A percentile compares a stretch with the other conserved stretches of the same genome.
Conservation (phyloP, 176 grass and related monocot genomes). For the Cenchrus americanus region DNA sequence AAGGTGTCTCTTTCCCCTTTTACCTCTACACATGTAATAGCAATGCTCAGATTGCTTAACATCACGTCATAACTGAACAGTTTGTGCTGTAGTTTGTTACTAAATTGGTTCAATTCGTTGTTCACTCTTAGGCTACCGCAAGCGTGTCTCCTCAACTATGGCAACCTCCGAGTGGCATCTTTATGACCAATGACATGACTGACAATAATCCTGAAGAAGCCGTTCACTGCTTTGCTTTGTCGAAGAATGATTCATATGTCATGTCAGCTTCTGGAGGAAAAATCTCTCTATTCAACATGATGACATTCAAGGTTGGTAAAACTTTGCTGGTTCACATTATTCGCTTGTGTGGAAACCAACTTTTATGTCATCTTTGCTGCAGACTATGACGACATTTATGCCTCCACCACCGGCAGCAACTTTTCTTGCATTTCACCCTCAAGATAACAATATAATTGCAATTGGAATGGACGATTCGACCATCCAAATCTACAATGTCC, state of each 20-base stretch:
- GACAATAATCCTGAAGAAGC: slow-evolving; percentile 92
- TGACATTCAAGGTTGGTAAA: slow-evolving; percentile 94
- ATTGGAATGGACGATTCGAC: slow-evolving; percentile 99
- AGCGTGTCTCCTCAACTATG: slow-evolving; percentile 79
- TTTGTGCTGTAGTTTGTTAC: slow-evolving; percentile 13
- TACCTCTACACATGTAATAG: neutral
- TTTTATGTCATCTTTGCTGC: slow-evolving; percentile 28
- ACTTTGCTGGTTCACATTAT: neutral
- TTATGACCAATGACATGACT: slow-evolving; percentile 98
- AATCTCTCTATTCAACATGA: slow-evolving; percentile 99
- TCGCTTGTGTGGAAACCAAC: slow-evolving; percentile 17
- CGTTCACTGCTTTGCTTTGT: slow-evolving; percentile 95
- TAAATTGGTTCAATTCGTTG: slow-evolving; percentile 45
- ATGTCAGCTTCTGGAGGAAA: slow-evolving; percentile 99
- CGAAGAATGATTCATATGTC: slow-evolving; percentile 99
- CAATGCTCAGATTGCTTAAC: slow-evolving; percentile 26
- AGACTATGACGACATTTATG: slow-evolving; percentile 99
- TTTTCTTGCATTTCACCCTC: slow-evolving; percentile 97
- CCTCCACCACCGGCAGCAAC: slow-evolving; percentile 92
- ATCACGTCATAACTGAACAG: neutral
- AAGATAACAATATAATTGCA: slow-evolving; percentile 99
- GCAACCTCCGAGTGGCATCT: slow-evolving; percentile 95
- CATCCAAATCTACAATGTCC: slow-evolving; percentile 98
- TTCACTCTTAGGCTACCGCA: slow-evolving; percentile 72
- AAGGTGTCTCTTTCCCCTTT: slow-evolving; percentile 61